Evolutionary conservation across 2,329 filamentous ascomycete species (phyloP).

Genomic region (Didymella pinodella): DNA sequence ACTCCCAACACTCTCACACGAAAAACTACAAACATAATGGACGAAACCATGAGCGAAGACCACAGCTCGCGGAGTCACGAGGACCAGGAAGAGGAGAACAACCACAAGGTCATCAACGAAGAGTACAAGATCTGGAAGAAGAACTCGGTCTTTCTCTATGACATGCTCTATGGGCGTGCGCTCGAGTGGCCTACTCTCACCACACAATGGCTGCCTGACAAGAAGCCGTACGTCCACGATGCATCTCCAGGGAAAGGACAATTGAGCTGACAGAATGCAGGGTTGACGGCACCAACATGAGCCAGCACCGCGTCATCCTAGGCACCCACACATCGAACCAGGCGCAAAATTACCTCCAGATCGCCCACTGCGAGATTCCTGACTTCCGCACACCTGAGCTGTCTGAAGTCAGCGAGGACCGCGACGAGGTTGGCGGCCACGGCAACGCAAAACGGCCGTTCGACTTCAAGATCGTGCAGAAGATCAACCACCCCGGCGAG

Average conservation of each 20-base stretch:
- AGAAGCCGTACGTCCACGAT: conserved; percentile 36
- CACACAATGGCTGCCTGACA: conserved; percentile 96
- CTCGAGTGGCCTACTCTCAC: conserved; percentile 97
- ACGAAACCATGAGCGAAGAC: conserved; percentile 48
- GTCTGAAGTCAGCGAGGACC: conserved; percentile 88
- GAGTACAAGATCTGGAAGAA: conserved; percentile 99
- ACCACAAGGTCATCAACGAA: conserved; percentile 94
- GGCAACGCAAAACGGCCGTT: conserved; percentile 79
- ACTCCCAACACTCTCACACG: background rate
- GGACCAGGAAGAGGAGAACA: conserved; percentile 74
- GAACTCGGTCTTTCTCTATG: conserved; percentile 97
- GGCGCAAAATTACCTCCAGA: conserved; percentile 89
- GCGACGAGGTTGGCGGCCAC: conserved; percentile 92
- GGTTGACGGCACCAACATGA: conserved; percentile 81
- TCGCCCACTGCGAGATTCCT: conserved; percentile 92
- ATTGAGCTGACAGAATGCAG: conserved; percentile 51
- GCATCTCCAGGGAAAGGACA: background rate
- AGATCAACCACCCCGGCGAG: conserved; percentile 94
- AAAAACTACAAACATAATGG: conserved; percentile 34
- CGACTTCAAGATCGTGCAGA: conserved; percentile 91
- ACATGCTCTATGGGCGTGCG: conserved; percentile 93
- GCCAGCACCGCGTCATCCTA: conserved; percentile 85
- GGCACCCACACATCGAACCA: conserved; percentile 93
- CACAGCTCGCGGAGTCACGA: conserved; percentile 61
- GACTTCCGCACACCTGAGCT: conserved; percentile 76